These are phyloP conservation scores for Plasmodium vinckei DNA, from an alignment of 169 alveolate species.

Conservation along the genomic window DNA sequence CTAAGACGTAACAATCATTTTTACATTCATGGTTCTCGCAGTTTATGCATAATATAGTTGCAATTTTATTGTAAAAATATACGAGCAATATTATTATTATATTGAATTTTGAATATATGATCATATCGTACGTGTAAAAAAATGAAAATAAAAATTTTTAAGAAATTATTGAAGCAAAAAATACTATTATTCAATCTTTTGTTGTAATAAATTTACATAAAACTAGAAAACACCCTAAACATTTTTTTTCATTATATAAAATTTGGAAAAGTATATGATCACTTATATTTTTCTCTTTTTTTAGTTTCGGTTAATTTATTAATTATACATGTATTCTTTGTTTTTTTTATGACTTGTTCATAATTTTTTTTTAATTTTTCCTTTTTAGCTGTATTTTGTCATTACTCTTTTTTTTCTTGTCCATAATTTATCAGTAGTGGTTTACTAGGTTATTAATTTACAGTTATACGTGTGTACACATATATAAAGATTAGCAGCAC, in stretches of 20 bases:
- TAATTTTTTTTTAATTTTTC: neutral
- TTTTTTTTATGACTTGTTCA: neutral
- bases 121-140: conserved; percentile 24
- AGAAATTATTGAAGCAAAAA: neutral
- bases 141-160: neutral
- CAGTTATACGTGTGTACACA: too few relatives aligned
- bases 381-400: neutral
- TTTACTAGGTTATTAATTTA: too few relatives aligned
- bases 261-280: neutral
- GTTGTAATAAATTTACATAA: neutral
- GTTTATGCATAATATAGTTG: conserved; percentile 9
- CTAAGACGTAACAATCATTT: conserved; percentile 32
- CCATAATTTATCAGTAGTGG: too few relatives aligned
- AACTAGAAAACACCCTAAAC: neutral
- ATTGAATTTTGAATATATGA: conserved; percentile 14
- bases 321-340: neutral
- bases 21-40: conserved; percentile 54
- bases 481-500: too few relatives aligned
- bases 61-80: conserved; percentile 18
- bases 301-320: neutral
- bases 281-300: neutral
- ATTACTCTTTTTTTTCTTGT: neutral
- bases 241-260: too few relatives aligned
- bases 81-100: conserved; percentile 18
- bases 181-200: neutral